Percentiles rank a stretch among this genome's conserved stretches.
Evolutionary conservation across 176 grass and related monocot species (phyloP).

Genomic region (Cenchrus purpureus): DNA sequence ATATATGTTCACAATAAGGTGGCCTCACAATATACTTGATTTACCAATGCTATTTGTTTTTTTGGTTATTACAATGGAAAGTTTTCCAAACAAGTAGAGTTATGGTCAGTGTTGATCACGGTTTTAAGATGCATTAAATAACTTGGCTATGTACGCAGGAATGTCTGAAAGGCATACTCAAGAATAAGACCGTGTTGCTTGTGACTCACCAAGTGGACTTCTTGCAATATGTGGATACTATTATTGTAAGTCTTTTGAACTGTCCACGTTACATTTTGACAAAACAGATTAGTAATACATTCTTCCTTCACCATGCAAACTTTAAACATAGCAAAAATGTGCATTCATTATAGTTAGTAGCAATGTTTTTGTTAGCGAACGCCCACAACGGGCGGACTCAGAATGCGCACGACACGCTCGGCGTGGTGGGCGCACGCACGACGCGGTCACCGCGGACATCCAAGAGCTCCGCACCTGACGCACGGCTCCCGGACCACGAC

Average conservation of each 20-base stretch:
- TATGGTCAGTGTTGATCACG: neutral
- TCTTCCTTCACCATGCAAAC: neutral
- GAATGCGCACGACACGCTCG: too few species aligned
- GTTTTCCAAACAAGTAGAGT: constrained; percentile 3
- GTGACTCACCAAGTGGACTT: constrained; percentile 88
- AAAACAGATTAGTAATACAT: constrained; percentile 1
- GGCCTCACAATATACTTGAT: neutral
- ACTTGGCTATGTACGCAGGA: constrained; percentile 47
- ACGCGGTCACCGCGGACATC: too few species aligned
- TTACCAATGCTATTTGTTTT: neutral
- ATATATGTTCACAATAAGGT: neutral
- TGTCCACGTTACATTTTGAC: neutral
- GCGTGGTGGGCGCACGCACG: too few species aligned
- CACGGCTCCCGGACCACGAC: too few species aligned
- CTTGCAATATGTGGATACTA: constrained; percentile 61
- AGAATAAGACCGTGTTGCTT: constrained; percentile 70
- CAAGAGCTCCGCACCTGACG: too few species aligned
- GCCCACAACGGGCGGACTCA: too few species aligned
- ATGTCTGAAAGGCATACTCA: constrained; percentile 67
- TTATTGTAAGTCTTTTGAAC: constrained; percentile 54
- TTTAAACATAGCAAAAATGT: neutral
- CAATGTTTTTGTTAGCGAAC: neutral
- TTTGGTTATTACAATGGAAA: constrained; percentile 8
- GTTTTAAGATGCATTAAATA: constrained; percentile 7
- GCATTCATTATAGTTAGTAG: neutral